Conservation (phyloP, 768 basidiomycete genomes). For the Trametes sanguinea region DNA sequence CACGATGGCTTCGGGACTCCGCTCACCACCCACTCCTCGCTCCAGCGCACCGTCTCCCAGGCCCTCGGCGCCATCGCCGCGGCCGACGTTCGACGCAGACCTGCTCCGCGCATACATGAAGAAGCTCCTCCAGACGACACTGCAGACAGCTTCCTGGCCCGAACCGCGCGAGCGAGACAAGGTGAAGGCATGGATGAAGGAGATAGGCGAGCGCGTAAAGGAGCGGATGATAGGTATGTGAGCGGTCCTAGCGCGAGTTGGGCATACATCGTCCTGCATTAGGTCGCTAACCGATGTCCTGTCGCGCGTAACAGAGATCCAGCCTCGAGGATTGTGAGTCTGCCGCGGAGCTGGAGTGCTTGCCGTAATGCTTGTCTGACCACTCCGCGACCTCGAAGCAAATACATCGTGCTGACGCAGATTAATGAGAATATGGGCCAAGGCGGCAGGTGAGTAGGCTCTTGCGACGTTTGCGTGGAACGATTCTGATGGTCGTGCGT, state of each 20-base stretch:
- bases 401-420: slow-evolving; percentile 85
- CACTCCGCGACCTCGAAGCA: slow-evolving; percentile 46
- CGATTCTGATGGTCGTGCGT: slow-evolving; percentile 6
- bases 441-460: slow-evolving; percentile 68
- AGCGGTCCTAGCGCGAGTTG: neutral
- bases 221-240: slow-evolving; percentile 71
- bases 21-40: slow-evolving; percentile 25
- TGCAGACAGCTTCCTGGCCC: slow-evolving; percentile 67
- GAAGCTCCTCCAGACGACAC: slow-evolving; percentile 70
- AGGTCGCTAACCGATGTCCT: slow-evolving; percentile 7
- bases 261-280: neutral
- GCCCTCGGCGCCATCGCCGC: slow-evolving; percentile 49
- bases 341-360: slow-evolving; percentile 3
- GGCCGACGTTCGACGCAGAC: slow-evolving; percentile 68
- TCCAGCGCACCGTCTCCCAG: slow-evolving; percentile 58
- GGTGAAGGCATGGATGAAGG: slow-evolving; percentile 76
- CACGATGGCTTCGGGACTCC: slow-evolving; percentile 20
- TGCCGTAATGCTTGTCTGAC: slow-evolving; percentile 10
- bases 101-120: slow-evolving; percentile 78
- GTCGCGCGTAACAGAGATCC: slow-evolving; percentile 52
- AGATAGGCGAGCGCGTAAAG: slow-evolving; percentile 82
- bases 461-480: neutral
- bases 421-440: slow-evolving; percentile 84
- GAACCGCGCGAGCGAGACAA: slow-evolving; percentile 68
- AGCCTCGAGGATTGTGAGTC: slow-evolving; percentile 80